Evolutionary conservation across 148 eudicot species (phyloP), one percentile per base, ranked within the genome.

Genomic region (Selenicereus undatus): DNA sequence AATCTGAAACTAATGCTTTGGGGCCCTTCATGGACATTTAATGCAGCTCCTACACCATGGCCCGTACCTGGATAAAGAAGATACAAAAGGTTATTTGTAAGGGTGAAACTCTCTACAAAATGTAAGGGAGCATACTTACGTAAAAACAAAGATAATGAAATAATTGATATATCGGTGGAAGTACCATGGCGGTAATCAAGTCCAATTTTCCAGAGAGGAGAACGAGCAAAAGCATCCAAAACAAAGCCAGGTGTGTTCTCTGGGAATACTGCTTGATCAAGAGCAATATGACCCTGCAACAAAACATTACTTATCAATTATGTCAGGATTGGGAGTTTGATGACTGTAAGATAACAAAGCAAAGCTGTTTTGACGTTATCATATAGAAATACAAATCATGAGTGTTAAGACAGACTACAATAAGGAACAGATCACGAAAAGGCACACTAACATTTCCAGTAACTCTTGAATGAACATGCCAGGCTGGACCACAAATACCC

Each of bases 21-120:
- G 56, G 99, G 99, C 70, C 99, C 99, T 89, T 97, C 99, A 74
- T 94, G 98, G 84, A 97, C 99, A 88, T 97, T 97, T 74, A 97
- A 80, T 48, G 98, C 98, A 80, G 99, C 98, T 79, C 99, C 99
- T 39, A 97, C 99, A 78, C 99, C 99, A 86, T 97, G 99, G 65
- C 99, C 99, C 48, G 99, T 97, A 77, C 99, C 99, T 96, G 81
- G 83, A 79, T 24, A 76, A n/a, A 80, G 60, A 77, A 42, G 65
- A 66, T 48, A 29, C 29, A 76, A 11, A 76, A 82, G 69, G 72
- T 42, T 21, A 76, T 43, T 18, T n/a, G 78, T 76, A 30, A 42
- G 51, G 16, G 42, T 52, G 26, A 80, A 73, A 42, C 56, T 72
- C 70, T 27, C 39, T 42, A 35, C 50, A 69, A 14, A 36, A 71